Evolutionary conservation across 495 filamentous ascomycete genomes (phyloP).

Genomic region (Daldinia concentrica): DNA sequence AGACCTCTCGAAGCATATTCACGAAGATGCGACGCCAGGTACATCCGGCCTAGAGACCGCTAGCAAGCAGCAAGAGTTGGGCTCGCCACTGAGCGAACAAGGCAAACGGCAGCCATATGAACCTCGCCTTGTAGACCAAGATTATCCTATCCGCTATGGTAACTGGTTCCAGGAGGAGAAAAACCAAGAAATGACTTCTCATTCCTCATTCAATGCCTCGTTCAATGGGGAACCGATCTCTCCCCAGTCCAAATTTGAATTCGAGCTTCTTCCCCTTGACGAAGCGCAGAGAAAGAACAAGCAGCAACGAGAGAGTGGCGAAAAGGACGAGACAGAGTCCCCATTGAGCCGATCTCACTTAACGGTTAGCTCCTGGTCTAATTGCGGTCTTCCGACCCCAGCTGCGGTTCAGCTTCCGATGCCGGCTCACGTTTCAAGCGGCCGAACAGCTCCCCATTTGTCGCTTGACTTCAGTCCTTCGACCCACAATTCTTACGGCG

Average conservation of each 20-base stretch:
- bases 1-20: background rate
- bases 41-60: background rate
- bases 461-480: conserved; percentile 33
- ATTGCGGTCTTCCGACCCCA: background rate
- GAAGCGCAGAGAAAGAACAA: conserved; percentile 33
- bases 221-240: conserved; percentile 4
- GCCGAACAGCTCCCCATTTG: conserved; percentile 9
- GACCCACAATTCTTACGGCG: background rate
- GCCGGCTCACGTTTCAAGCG: background rate
- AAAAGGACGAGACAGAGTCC: conserved; percentile 35
- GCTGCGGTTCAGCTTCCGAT: conserved; percentile 4
- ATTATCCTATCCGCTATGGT: conserved; percentile 13
- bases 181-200: background rate
- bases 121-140: conserved; percentile 15
- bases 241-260: conserved; percentile 38
- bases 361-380: background rate
- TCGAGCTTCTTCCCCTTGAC: conserved; percentile 38
- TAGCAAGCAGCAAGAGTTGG: background rate
- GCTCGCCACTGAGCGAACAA: background rate
- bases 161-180: conserved; percentile 1
- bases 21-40: background rate
- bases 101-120: background rate
- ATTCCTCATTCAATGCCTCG: background rate
- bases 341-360: conserved; percentile 6
- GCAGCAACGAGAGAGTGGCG: conserved; percentile 32